These are phyloP conservation scores for Albophoma yamanashiensis DNA, from an alignment of 2,329 filamentous ascomycete species.

Conservation along the genomic window DNA sequence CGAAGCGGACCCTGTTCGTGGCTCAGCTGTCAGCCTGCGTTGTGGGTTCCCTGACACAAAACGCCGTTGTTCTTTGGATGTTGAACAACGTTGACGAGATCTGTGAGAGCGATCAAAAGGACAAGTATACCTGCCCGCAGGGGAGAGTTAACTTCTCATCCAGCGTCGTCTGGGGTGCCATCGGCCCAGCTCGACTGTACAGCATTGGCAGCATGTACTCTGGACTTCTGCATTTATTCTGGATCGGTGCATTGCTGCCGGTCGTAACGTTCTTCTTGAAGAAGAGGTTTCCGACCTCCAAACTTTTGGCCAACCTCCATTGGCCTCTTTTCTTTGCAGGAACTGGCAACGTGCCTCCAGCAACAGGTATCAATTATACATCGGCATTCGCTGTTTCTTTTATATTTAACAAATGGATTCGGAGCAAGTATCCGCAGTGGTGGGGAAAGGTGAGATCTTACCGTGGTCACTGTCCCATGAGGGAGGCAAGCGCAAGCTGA, in stretches of 20 bases:
- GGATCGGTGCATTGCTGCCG: background rate
- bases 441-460: background rate
- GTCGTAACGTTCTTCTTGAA: background rate
- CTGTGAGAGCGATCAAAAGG: background rate
- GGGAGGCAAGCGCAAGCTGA: background rate
- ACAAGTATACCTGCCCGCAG: background rate
- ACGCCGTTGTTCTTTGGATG: background rate
- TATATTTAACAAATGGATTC: background rate
- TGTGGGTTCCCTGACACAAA: background rate
- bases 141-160: background rate
- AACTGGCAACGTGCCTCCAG: background rate
- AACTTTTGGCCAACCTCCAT: background rate
- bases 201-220: background rate
- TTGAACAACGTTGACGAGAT: background rate
- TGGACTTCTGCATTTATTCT: background rate
- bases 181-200: background rate
- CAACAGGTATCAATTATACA: background rate
- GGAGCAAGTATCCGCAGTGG: background rate
- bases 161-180: background rate
- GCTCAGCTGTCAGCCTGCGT: background rate
- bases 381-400: background rate
- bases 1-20: background rate
- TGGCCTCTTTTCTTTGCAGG: background rate
- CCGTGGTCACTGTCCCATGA: background rate
- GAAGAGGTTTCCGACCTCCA: background rate